Evolutionary conservation across 768 basidiomycete species (phyloP).

Genomic region (Boletus subcaerulescens): DNA sequence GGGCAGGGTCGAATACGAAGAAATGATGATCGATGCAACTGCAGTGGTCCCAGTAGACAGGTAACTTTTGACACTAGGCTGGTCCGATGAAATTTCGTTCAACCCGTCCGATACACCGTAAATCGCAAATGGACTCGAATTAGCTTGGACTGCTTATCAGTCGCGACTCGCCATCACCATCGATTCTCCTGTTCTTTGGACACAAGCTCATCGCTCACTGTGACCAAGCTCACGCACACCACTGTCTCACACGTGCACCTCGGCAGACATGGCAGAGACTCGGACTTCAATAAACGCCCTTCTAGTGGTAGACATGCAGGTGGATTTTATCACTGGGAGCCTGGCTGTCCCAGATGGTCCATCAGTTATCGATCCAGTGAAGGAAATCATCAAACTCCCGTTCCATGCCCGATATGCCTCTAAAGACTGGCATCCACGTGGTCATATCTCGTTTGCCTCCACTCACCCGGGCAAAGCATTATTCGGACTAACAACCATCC

Average conservation of each 20-base stretch:
- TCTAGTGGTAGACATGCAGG: slow-evolving; percentile 76
- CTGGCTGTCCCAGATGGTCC: slow-evolving; percentile 66
- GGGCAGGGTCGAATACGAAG: too few relatives aligned
- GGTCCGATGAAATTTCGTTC: too few relatives aligned
- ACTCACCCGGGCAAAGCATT: slow-evolving; percentile 37
- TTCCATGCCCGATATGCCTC: slow-evolving; percentile 53
- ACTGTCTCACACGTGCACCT: background rate
- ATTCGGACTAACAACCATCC: slow-evolving; percentile 41
- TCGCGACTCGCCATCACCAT: background rate
- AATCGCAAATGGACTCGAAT: too few relatives aligned
- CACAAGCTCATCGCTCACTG: background rate
- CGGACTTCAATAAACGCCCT: slow-evolving; percentile 41
- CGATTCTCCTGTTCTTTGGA: background rate
- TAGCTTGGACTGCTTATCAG: too few relatives aligned
- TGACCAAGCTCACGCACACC: background rate
- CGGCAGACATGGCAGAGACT: slow-evolving; percentile 16
- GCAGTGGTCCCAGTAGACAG: too few relatives aligned
- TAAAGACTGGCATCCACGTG: slow-evolving; percentile 54
- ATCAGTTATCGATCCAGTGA: slow-evolving; percentile 54
- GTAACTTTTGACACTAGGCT: too few relatives aligned
- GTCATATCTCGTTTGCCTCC: slow-evolving; percentile 73
- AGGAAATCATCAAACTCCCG: slow-evolving; percentile 54
- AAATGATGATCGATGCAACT: too few relatives aligned
- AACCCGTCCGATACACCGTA: too few relatives aligned
- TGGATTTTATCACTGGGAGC: slow-evolving; percentile 77